Evolutionary conservation across 2,329 filamentous ascomycete species (phyloP), one percentile per base, ranked within the genome.

Genomic region (Coniochaeta sp.): DNA sequence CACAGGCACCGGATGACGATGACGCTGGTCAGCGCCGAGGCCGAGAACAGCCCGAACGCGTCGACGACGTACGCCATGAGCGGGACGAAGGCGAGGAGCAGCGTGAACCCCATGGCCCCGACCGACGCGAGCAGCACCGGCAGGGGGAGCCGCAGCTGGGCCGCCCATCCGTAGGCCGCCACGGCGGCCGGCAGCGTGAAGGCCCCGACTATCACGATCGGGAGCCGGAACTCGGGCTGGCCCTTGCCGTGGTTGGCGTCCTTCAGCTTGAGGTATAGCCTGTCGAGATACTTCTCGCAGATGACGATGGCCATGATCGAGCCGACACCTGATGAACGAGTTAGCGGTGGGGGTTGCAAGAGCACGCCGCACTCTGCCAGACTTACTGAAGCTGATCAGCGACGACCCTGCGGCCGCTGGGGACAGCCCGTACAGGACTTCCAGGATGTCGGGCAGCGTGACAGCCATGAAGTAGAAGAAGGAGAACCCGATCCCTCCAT

Each of bases 1-100:
- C 79, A 77, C 0, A 87, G 69, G 61, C 81, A 85, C 40, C 82
- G 73, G 1, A 75, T 75, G 1, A 85, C 80, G 60, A 86, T 82
- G 5, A 85, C 66, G 0, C 79, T 81, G 0, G 82, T 85, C 73
- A 85, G 76, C 1, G 82, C 82, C 12, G 80, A 83, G 0, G 83
- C 83, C 1, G 81, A 79, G 65, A 82, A 85, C 6, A 81, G 61
- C 0, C 81, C 81, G 60, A 79, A 83, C 0, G 82, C 80, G 61
- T 86, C 83, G 2, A 85, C 82, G 0, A 85, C 75, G 62, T 85
- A 86, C 0, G 81, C 76, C 60, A 77, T 79, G 2, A 85, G 60
- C 0, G 83, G 81, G 22, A 86, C 67, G 55, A 79, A 72, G 4
- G 73, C 73, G 2, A 85, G 67, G 56, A 80, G 71, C 2, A 82